Evolutionary conservation across 495 filamentous ascomycete genomes (phyloP).

Genomic region (Endocarpon pusillum): DNA sequence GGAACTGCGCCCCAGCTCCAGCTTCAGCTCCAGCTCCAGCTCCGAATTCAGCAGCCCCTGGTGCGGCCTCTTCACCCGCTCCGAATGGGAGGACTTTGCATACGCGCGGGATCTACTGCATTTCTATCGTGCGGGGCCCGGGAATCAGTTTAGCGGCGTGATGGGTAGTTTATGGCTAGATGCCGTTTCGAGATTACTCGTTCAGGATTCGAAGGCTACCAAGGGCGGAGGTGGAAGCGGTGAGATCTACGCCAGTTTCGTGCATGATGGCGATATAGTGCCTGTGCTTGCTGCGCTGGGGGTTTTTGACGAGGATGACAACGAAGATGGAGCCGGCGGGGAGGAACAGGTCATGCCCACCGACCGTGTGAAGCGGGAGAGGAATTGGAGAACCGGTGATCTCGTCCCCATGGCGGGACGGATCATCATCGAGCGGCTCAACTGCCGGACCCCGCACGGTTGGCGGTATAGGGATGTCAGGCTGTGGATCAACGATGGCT

Average conservation of each 20-base stretch:
- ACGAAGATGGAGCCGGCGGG: too few relatives aligned
- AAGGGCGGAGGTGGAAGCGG: too few relatives aligned
- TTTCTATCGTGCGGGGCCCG: constrained; percentile 44
- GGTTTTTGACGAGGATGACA: constrained; percentile 26
- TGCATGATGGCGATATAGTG: constrained; percentile 42
- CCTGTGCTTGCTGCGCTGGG: constrained; percentile 37
- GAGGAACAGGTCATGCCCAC: constrained; percentile 27
- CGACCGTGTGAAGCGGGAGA: constrained; percentile 20
- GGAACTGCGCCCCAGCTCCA: too few relatives aligned
- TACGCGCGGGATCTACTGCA: constrained; percentile 43
- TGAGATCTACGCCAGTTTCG: constrained; percentile 39
- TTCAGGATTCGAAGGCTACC: constrained; percentile 26
- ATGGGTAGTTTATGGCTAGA: constrained; percentile 51
- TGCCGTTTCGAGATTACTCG: constrained; percentile 34
- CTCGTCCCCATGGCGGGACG: constrained; percentile 42
- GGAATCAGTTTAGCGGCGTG: constrained; percentile 34
- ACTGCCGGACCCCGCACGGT: too few relatives aligned
- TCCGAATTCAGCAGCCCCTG: too few relatives aligned
- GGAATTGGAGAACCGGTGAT: constrained; percentile 37
- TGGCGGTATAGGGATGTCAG: too few relatives aligned
- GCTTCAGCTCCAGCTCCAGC: too few relatives aligned
- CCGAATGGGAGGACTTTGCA: constrained; percentile 40
- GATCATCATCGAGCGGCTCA: constrained; percentile 36
- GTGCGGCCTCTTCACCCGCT: constrained; percentile 38
- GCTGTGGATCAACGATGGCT: too few relatives aligned